These are phyloP conservation scores for Phytophthora tentaculata DNA, from an alignment of 352 stramenopile genomes.

Conservation along the genomic window DNA sequence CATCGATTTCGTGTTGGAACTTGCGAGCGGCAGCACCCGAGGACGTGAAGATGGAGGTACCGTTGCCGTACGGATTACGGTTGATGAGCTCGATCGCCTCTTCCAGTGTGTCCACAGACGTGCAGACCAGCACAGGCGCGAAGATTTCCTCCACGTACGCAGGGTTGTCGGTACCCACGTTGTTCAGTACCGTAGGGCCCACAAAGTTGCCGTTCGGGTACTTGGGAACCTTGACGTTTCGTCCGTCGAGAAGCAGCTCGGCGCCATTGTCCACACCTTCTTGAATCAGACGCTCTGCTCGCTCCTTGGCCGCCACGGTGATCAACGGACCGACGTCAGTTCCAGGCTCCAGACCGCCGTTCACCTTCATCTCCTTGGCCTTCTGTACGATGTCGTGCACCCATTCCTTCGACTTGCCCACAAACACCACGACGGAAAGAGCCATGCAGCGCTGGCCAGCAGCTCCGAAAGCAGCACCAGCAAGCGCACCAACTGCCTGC, in stretches of 20 bases:
- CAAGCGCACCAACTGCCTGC: slow-evolving; percentile 84
- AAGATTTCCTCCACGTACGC: slow-evolving; percentile 98
- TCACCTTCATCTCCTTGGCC: slow-evolving; percentile 92
- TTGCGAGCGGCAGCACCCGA: slow-evolving; percentile 94
- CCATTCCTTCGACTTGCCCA: slow-evolving; percentile 94
- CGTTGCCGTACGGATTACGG: slow-evolving; percentile 97
- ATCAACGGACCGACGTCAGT: slow-evolving; percentile 92
- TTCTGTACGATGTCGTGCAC: slow-evolving; percentile 92
- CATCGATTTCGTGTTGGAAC: slow-evolving; percentile 97
- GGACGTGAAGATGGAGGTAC: slow-evolving; percentile 96
- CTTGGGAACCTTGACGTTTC: slow-evolving; percentile 88
- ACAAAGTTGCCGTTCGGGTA: slow-evolving; percentile 97
- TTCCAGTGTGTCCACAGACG: slow-evolving; percentile 93
- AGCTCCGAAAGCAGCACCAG: slow-evolving; percentile 95
- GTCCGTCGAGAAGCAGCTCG: slow-evolving; percentile 92
- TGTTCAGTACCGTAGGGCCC: slow-evolving; percentile 93
- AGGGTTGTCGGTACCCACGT: slow-evolving; percentile 84
- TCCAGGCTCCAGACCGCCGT: slow-evolving; percentile 77
- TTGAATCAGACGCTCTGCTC: slow-evolving; percentile 91
- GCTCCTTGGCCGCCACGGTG: slow-evolving; percentile 85
- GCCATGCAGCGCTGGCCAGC: slow-evolving; percentile 99
- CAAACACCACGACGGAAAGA: slow-evolving; percentile 95
- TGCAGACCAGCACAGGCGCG: slow-evolving; percentile 94
- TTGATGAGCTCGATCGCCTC: slow-evolving; percentile 97
- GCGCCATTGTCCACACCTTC: slow-evolving; percentile 91